A percentile compares a stretch with the other conserved stretches of the same genome.
phyloP scores from a whole-genome alignment of 1,284 basidiomycete genomes.

The Macrocystidia cucumis region DNA sequence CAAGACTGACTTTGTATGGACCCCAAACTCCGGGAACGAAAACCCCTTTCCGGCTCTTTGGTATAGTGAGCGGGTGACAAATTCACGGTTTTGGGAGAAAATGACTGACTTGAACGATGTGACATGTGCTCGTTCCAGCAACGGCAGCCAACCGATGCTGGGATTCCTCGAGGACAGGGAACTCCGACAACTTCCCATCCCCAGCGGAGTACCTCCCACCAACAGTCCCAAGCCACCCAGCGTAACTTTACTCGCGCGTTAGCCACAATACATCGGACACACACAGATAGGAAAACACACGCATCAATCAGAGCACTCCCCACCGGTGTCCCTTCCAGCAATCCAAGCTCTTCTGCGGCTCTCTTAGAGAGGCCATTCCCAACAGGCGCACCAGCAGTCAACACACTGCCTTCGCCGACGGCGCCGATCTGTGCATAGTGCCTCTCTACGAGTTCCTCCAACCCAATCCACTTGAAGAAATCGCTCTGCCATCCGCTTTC shows the following conservation, averaged over 20 bases:
- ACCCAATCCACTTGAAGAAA: constrained; percentile 82
- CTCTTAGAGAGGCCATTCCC: constrained; percentile 75
- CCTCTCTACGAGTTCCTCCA: constrained; percentile 59
- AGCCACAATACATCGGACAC: too few species aligned
- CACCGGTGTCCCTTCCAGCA: constrained; percentile 86
- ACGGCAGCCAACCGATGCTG: constrained; percentile 84
- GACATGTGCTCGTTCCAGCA: constrained; percentile 95
- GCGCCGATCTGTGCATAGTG: constrained; percentile 77
- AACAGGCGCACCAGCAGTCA: constrained; percentile 91
- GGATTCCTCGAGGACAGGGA: constrained; percentile 67
- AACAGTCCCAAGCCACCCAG: constrained; percentile 98
- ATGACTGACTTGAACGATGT: constrained; percentile 71
- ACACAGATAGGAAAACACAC: too few species aligned
- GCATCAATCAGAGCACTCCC: constrained; percentile 96
- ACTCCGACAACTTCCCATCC: constrained; percentile 40
- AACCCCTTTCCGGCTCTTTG: constrained; percentile 69
- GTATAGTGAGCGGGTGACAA: too few species aligned
- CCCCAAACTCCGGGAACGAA: constrained; percentile 96
- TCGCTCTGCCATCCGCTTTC: constrained; percentile 82
- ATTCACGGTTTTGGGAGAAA: background rate
- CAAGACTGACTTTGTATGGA: constrained; percentile 68
- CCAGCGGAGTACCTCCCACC: constrained; percentile 71
- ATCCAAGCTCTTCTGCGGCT: constrained; percentile 82
- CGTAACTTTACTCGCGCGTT: constrained; percentile 54
- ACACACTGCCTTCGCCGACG: constrained; percentile 47